Conservation (phyloP, 345 rosid genomes). For the Sisymbrium irio region DNA sequence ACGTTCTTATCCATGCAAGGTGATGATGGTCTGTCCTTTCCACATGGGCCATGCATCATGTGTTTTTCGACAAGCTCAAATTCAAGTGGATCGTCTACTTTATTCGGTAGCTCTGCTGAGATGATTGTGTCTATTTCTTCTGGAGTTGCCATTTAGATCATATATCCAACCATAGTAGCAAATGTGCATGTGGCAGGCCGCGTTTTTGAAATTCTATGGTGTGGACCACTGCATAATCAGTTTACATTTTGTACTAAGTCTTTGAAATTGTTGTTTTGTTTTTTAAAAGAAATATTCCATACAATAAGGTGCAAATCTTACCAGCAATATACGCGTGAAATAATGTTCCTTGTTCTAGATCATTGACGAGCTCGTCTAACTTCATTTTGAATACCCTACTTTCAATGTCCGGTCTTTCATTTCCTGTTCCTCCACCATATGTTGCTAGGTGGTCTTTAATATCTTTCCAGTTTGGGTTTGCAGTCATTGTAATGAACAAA, state of each 20-base stretch:
- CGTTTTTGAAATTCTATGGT: not conserved
- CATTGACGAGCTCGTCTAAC: not conserved
- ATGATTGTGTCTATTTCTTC: not conserved
- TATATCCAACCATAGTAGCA: not conserved
- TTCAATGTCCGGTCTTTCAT: not conserved
- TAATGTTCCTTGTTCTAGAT: not conserved
- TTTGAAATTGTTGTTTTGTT: too few relatives aligned
- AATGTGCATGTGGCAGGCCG: not conserved
- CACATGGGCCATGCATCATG: not conserved
- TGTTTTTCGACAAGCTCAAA: not conserved
- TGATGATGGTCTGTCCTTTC: not conserved
- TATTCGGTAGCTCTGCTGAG: not conserved
- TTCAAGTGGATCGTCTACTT: not conserved
- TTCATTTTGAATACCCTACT: not conserved
- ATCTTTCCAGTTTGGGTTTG: not conserved
- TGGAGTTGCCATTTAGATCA: not conserved
- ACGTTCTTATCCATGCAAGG: not conserved
- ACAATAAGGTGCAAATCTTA: not conserved
- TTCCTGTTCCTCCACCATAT: not conserved
- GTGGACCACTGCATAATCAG: not conserved
- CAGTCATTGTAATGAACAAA: not conserved
- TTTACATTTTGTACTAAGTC: too few relatives aligned
- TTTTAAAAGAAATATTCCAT: too few relatives aligned
- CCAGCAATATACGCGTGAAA: not conserved
- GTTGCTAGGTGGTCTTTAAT: not conserved